phyloP scores from a whole-genome alignment of 495 filamentous ascomycete species.

The Penicillium macrosclerotiorum region DNA sequence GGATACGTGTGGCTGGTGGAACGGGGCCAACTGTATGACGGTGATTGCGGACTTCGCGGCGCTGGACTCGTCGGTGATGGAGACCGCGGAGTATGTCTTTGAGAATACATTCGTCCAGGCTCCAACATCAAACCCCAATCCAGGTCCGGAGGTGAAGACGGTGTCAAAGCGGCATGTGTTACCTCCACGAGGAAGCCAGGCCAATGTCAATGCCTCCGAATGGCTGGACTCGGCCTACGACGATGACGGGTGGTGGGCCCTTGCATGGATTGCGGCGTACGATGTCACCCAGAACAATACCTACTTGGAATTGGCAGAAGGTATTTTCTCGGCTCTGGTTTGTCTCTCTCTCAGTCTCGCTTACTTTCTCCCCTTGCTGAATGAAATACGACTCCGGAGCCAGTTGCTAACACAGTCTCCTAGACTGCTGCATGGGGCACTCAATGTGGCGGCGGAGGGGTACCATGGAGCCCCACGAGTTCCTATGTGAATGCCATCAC shows the following conservation, averaged over 20 bases:
- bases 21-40: conserved; percentile 67
- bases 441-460: conserved; percentile 46
- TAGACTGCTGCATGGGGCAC: conserved; percentile 49
- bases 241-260: conserved; percentile 72
- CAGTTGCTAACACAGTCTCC: too few species aligned
- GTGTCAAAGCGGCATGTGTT: not conserved
- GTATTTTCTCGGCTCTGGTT: conserved; percentile 61
- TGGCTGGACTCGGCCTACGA: conserved; percentile 67
- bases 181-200: conserved; percentile 1
- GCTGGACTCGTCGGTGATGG: conserved; percentile 33
- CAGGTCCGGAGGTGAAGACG: conserved; percentile 16
- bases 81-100: conserved; percentile 38
- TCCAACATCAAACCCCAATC: conserved; percentile 24
- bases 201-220: conserved; percentile 22
- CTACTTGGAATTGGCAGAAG: conserved; percentile 55
- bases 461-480: conserved; percentile 66
- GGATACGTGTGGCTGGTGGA: conserved; percentile 72
- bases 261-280: conserved; percentile 64
- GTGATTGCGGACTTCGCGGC: conserved; percentile 59
- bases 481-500: conserved; percentile 67
- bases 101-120: conserved; percentile 38
- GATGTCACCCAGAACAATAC: conserved; percentile 55
- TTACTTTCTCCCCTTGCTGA: conserved; percentile 4
- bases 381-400: too few species aligned
- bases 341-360: not conserved